Conservation (phyloP, 1,139 yeast genomes). For the Waltiozyma sp. region DNA sequence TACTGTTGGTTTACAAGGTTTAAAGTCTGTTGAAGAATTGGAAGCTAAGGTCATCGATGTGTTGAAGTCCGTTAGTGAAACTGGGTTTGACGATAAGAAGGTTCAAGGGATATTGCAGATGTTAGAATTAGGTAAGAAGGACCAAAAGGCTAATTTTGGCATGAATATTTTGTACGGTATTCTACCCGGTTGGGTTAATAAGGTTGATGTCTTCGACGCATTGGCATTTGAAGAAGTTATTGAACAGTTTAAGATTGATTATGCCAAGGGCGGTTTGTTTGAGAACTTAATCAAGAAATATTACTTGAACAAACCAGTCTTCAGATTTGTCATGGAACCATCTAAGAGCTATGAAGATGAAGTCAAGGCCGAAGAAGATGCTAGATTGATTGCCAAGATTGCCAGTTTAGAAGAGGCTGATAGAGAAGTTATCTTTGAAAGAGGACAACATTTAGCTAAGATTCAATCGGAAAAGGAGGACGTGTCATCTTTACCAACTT, state of each 20-base stretch:
- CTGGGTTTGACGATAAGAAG: constrained; percentile 46
- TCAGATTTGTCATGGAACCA: constrained; percentile 74
- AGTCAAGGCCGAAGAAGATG: constrained; percentile 44
- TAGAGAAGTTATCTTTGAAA: constrained; percentile 40
- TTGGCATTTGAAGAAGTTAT: constrained; percentile 58
- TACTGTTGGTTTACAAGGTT: constrained; percentile 79
- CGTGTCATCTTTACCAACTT: constrained; percentile 67
- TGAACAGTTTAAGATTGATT: constrained; percentile 48
- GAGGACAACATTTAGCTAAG: constrained; percentile 49
- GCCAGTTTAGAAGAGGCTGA: constrained; percentile 42
- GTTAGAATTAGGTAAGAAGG: constrained; percentile 71
- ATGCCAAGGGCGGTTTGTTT: constrained; percentile 51
- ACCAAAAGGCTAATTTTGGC: constrained; percentile 88
- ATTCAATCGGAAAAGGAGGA: constrained; percentile 66
- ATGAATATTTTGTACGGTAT: constrained; percentile 62
- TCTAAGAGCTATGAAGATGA: constrained; percentile 38
- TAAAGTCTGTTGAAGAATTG: constrained; percentile 39
- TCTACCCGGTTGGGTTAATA: constrained; percentile 78
- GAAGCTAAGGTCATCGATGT: constrained; percentile 32
- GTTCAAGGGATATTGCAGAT: constrained; percentile 84
- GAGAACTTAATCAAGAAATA: constrained; percentile 43
- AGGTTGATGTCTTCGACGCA: constrained; percentile 55
- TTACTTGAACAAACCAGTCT: constrained; percentile 42
- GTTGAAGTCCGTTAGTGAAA: constrained; percentile 33
- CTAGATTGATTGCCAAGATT: constrained; percentile 36